A percentile compares a stretch with the other conserved stretches of the same genome.
These are phyloP conservation scores for Starmera stellimalicola DNA, from an alignment of 1,139 yeast species.

Conservation along the genomic window DNA sequence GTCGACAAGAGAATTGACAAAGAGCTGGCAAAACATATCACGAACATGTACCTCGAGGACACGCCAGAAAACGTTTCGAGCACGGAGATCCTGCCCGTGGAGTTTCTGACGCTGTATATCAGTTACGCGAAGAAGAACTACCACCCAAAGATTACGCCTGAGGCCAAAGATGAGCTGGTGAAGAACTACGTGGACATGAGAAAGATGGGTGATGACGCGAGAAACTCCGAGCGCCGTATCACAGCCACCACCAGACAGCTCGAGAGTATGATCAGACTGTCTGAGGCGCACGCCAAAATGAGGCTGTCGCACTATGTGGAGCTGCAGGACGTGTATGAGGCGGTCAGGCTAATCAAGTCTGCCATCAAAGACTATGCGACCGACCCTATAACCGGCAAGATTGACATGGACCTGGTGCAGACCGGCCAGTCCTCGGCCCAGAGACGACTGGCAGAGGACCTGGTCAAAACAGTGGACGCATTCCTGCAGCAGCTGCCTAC, in stretches of 20 bases:
- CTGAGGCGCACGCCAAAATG: slow-evolving; percentile 98
- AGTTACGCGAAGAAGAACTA: slow-evolving; percentile 83
- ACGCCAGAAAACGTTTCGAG: slow-evolving; percentile 62
- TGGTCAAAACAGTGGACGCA: slow-evolving; percentile 49
- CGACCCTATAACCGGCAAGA: slow-evolving; percentile 92
- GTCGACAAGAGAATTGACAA: slow-evolving; percentile 84
- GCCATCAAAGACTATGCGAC: slow-evolving; percentile 98
- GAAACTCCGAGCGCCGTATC: slow-evolving; percentile 80
- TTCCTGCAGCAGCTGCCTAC: slow-evolving; percentile 29
- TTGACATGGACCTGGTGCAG: slow-evolving; percentile 95
- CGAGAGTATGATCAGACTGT: slow-evolving; percentile 87
- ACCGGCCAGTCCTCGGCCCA: slow-evolving; percentile 92
- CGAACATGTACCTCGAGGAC: slow-evolving; percentile 88
- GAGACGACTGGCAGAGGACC: slow-evolving; percentile 67
- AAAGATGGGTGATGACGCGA: slow-evolving; percentile 82
- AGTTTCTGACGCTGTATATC: slow-evolving; percentile 77
- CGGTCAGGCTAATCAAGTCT: slow-evolving; percentile 82
- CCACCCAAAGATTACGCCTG: slow-evolving; percentile 69
- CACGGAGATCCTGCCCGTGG: slow-evolving; percentile 70
- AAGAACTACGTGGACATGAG: slow-evolving; percentile 89
- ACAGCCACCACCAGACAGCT: slow-evolving; percentile 97
- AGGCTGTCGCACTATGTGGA: slow-evolving; percentile 65
- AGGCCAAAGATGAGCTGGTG: slow-evolving; percentile 82
- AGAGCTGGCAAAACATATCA: slow-evolving; percentile 80
- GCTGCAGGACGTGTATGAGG: slow-evolving; percentile 81